Percentiles rank a stretch among this genome's conserved stretches.
Evolutionary conservation across 768 basidiomycete genomes (phyloP).

Genomic region (Mrakia gelida): DNA sequence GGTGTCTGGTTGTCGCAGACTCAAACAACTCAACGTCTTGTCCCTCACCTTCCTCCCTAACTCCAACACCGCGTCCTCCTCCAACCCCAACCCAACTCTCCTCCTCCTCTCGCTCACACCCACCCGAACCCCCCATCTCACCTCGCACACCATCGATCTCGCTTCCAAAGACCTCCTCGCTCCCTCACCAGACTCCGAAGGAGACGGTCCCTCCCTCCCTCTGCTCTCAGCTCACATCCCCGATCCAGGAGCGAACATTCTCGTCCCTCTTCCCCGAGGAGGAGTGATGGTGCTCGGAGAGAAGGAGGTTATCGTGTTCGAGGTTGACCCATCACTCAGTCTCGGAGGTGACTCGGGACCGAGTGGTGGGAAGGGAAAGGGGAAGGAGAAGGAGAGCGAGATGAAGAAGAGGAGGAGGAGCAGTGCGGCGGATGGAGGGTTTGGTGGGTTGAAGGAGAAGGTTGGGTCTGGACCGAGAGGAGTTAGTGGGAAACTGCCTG

Average conservation of each 20-base stretch:
- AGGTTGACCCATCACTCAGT: neutral
- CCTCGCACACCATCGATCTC: slow-evolving; percentile 10
- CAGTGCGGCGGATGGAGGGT: slow-evolving; percentile 10
- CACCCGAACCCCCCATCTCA: slow-evolving; percentile 5
- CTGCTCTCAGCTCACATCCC: neutral
- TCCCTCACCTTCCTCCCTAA: slow-evolving; percentile 27
- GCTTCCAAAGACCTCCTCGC: slow-evolving; percentile 17
- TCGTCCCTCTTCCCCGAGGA: slow-evolving; percentile 12
- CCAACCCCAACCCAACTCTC: slow-evolving; percentile 19
- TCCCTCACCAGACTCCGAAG: neutral
- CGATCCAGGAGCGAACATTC: slow-evolving; percentile 4
- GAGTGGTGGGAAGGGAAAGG: neutral
- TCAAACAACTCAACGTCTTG: slow-evolving; percentile 28
- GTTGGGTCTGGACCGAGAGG: neutral
- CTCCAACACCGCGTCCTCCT: neutral
- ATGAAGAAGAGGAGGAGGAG: slow-evolving; percentile 31
- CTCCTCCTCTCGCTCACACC: slow-evolving; percentile 29
- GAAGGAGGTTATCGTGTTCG: slow-evolving; percentile 30
- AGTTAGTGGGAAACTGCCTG: slow-evolving; percentile 53
- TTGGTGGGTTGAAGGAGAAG: slow-evolving; percentile 29
- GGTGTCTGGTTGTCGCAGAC: neutral
- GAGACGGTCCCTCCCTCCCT: neutral
- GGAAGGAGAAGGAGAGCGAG: neutral
- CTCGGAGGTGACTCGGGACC: no score
- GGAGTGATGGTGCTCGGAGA: slow-evolving; percentile 42